Percentiles rank a stretch among this genome's conserved stretches.
Conservation (phyloP, 495 filamentous ascomycete genomes). For the Aspergillus haitiensis region DNA sequence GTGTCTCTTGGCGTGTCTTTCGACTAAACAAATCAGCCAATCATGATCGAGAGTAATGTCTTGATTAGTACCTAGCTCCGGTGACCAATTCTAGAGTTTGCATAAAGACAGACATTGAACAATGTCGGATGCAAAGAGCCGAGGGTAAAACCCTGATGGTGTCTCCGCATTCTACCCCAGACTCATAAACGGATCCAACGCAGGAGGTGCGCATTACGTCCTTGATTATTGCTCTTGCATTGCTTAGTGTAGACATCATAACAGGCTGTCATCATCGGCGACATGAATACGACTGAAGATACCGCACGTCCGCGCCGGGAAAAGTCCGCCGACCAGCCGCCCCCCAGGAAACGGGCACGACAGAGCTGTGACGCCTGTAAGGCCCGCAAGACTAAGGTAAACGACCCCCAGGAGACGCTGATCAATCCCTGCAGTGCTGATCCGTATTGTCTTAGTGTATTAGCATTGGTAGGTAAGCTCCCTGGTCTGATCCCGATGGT, state of each 20-base stretch:
- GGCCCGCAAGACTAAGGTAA: constrained; percentile 6
- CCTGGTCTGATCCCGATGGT: neutral
- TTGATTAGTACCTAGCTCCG: too few species aligned
- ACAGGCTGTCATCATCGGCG: neutral
- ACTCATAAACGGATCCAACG: neutral
- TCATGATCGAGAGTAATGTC: too few species aligned
- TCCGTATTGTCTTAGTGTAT: neutral
- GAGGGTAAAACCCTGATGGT: neutral
- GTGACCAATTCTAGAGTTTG: too few species aligned
- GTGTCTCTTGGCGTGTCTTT: too few species aligned
- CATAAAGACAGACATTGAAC: too few species aligned
- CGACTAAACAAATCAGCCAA: too few species aligned
- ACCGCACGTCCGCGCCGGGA: neutral
- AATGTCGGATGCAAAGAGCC: neutral
- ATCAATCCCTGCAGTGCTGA: neutral
- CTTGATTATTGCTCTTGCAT: neutral
- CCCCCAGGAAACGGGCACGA: neutral
- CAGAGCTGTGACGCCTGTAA: constrained; percentile 1
- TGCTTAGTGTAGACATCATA: neutral
- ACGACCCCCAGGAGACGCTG: too few species aligned
- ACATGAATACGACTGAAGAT: neutral
- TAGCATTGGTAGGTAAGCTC: neutral
- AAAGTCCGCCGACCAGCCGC: neutral
- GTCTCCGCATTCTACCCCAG: neutral
- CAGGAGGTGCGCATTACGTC: neutral